A percentile compares a stretch with the other conserved stretches of the same genome.
Evolutionary conservation across 2,329 filamentous ascomycete species (phyloP).

Genomic region (Pezicula carpinea): DNA sequence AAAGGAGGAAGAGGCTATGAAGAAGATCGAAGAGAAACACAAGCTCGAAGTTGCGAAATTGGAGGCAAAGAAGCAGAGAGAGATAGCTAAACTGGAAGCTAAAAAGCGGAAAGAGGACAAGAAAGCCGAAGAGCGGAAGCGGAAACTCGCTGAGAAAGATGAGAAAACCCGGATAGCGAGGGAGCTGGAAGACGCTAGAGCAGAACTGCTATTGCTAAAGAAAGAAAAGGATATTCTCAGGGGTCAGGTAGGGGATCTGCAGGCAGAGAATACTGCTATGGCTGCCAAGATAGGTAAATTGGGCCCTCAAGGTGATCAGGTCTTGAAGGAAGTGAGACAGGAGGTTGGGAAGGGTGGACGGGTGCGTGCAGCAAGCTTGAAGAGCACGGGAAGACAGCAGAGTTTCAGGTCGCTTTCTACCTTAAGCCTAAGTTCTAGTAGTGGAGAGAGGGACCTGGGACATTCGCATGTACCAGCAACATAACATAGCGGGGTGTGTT

Average conservation of each 20-base stretch:
- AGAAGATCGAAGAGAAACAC: conserved; percentile 60
- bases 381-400: conserved; percentile 7
- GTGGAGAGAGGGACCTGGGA: conserved; percentile 8
- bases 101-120: conserved; percentile 57
- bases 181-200: conserved; percentile 47
- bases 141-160: conserved; percentile 49
- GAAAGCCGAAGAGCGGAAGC: conserved; percentile 49
- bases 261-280: conserved; percentile 55
- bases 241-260: conserved; percentile 50
- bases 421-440: conserved; percentile 2
- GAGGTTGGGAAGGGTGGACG: conserved; percentile 17
- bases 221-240: conserved; percentile 52
- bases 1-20: conserved; percentile 45
- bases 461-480: neutral
- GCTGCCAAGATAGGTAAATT: conserved; percentile 48
- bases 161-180: conserved; percentile 43
- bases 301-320: conserved; percentile 25
- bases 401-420: conserved; percentile 8
- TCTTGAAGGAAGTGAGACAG: conserved; percentile 20
- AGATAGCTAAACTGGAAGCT: conserved; percentile 60
- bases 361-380: conserved; percentile 19
- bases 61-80: conserved; percentile 60
- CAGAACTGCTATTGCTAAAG: conserved; percentile 50
- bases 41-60: conserved; percentile 59
- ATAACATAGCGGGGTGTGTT: neutral